Evolutionary conservation across 2,329 filamentous ascomycete genomes (phyloP), one percentile per base, ranked within the genome.

Genomic region (Neofusicoccum laricinum): DNA sequence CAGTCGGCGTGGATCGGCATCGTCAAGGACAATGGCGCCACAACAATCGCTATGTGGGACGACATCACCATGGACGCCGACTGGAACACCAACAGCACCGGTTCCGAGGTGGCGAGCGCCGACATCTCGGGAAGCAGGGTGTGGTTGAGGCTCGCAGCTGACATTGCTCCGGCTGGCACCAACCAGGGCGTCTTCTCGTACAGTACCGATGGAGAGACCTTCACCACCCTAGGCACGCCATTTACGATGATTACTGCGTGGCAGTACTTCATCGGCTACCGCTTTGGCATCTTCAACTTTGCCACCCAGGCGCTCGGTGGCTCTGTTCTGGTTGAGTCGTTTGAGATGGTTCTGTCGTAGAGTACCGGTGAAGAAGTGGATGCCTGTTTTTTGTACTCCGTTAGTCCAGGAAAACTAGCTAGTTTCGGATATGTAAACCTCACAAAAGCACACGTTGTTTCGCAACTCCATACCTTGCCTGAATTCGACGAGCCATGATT

Each of bases 1-100:
- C 74, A 77, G 12, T 79, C 78, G 0, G 83, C 82, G 0, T 87
- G 81, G 70, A 82, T 88, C 34, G 84, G 82, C 1, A 71, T 87
- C 10, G 69, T 78, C 64, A 79, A 79, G 53, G 72, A 75, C 12
- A 75, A 68, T 5, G 66, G 80, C 0, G 68, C 73, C 3, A 69
- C 80, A 2, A 72, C 77, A 6, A 65, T 75, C 8, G 72, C 76
- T 51, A 71, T 75, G 68, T 71, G 75, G 7, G 75, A 79, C 48
- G 75, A 76, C 19, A 71, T 84, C 49, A 75, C 70, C 2, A 71
- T 81, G 64, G 75, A 80, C 66, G 72, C 34, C 1, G 69, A 66
- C 41, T 76, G 75, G 74, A 67, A 67, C 2, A 78, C 76, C 0
- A 72, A 69, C 4, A 71, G 69, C 12, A 73, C 71, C 10, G 73